Evolutionary conservation across 345 rosid genomes (phyloP), one percentile per base, ranked within the genome.

Genomic region (Citrus glauca): DNA sequence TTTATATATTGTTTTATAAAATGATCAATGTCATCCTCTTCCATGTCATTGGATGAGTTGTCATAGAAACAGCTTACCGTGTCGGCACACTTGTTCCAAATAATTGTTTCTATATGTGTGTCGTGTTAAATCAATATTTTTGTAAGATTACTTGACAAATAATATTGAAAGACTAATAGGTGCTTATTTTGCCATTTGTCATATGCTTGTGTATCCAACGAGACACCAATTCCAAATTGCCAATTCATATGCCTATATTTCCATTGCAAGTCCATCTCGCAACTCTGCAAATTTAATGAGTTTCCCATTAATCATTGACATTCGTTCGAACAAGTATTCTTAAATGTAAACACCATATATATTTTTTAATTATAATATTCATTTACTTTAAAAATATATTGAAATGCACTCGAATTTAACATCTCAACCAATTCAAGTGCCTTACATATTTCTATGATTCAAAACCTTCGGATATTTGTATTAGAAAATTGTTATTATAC

Each of bases 61-160:
- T 74, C 10, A 25, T 27, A 37, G 35, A 71, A 32, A 76, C 68
- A 55, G 22, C 17, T 56, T 17, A 28, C 38, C 53, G 0, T 80
- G 81, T 83, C 83, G 82, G 80, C 82, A 76, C 67, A n/a, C 38
- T 67, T 80, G 40, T 75, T 14, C 20, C 59, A 66, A 72, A 24
- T 35, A 37, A 63, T 50, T 35, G 33, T 40, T n/a, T 25, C 14
- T 45, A 57, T 60, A 24, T 1, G 35, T 62, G 28, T 62, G 60
- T 74, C 53, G 63, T 19, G 56, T 74, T 74, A 74, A 72, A 72
- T 72, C 75, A 57, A 56, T 35, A 1, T n/a, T 14, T 73, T 25
- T 62, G 27, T 27, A n/a, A 37, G 71, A 38, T 28, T 42, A 27
- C 5, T 22, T 62, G 56, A 40, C 66, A 61, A 74, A 61, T 42